These are phyloP conservation scores for Alternaria brassicae DNA, from an alignment of 2,329 filamentous ascomycete species.

Conservation along the genomic window DNA sequence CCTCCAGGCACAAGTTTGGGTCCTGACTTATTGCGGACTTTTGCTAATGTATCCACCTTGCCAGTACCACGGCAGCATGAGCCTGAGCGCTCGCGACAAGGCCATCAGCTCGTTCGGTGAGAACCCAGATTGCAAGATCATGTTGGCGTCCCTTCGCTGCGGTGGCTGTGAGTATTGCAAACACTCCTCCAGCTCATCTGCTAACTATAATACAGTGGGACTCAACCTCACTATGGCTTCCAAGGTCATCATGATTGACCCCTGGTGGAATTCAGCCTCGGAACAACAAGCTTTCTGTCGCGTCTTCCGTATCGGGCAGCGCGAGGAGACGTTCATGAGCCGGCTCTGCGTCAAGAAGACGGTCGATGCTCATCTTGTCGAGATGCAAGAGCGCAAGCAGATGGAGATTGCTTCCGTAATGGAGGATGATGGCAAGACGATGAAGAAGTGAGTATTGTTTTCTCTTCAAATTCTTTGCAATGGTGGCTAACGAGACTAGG, in stretches of 20 bases:
- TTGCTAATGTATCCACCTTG: slow-evolving; percentile 9
- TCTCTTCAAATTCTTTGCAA: neutral
- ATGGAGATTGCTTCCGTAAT: slow-evolving; percentile 53
- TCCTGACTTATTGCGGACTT: neutral
- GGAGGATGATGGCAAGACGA: slow-evolving; percentile 49
- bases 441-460: slow-evolving; percentile 34
- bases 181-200: neutral
- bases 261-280: slow-evolving; percentile 65
- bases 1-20: neutral
- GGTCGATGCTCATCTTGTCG: slow-evolving; percentile 65
- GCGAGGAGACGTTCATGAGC: slow-evolving; percentile 64
- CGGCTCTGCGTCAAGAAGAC: slow-evolving; percentile 63
- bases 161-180: slow-evolving; percentile 55
- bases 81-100: slow-evolving; percentile 53
- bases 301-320: slow-evolving; percentile 70
- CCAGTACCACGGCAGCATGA: slow-evolving; percentile 60
- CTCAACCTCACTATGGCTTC: slow-evolving; percentile 67
- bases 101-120: slow-evolving; percentile 57
- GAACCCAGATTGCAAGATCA: slow-evolving; percentile 51
- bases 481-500: slow-evolving; percentile 22
- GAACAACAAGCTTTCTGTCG: slow-evolving; percentile 72
- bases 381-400: slow-evolving; percentile 64
- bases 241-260: slow-evolving; percentile 57
- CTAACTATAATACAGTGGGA: slow-evolving; percentile 42
- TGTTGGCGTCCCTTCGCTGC: slow-evolving; percentile 64